phyloP scores from a whole-genome alignment of 2,329 filamentous ascomycete genomes.

The Paraconiothyrium brasiliense region DNA sequence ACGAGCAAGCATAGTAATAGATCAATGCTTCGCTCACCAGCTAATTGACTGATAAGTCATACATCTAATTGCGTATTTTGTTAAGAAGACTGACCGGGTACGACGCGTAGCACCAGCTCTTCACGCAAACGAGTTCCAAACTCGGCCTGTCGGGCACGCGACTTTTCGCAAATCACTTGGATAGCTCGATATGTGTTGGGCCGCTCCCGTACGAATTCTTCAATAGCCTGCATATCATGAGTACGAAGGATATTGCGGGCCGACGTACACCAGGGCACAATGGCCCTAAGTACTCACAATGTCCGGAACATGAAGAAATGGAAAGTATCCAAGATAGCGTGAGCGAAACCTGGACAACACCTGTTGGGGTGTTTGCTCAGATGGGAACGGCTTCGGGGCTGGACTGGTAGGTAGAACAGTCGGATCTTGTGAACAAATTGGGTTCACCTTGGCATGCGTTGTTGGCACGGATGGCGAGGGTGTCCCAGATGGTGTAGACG shows the following conservation, averaged over 20 bases:
- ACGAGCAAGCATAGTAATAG: constrained; percentile 25
- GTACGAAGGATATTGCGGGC: background rate
- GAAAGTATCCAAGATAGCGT: constrained; percentile 23
- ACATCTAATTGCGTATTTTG: background rate
- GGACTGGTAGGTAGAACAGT: background rate
- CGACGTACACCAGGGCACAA: too few relatives aligned
- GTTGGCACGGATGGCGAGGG: constrained; percentile 1
- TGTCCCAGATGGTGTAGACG: constrained; percentile 7
- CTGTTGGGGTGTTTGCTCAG: constrained; percentile 14
- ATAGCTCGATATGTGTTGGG: constrained; percentile 25
- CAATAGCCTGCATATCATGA: constrained; percentile 12
- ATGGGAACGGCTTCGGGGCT: background rate
- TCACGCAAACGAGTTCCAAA: constrained; percentile 20
- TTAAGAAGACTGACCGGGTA: constrained; percentile 17
- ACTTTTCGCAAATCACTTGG: constrained; percentile 13
- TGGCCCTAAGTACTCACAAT: background rate
- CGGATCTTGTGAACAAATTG: background rate
- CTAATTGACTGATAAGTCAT: background rate
- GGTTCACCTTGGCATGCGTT: background rate
- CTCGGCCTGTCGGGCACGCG: constrained; percentile 18
- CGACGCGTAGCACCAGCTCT: constrained; percentile 14
- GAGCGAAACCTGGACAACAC: constrained; percentile 22
- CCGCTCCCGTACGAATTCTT: constrained; percentile 19
- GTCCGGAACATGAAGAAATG: constrained; percentile 21
- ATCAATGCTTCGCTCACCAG: constrained; percentile 26